Base-by-base conservation (phyloP, 768 basidiomycete species). In the Psilocybe tampanensis region DNA sequence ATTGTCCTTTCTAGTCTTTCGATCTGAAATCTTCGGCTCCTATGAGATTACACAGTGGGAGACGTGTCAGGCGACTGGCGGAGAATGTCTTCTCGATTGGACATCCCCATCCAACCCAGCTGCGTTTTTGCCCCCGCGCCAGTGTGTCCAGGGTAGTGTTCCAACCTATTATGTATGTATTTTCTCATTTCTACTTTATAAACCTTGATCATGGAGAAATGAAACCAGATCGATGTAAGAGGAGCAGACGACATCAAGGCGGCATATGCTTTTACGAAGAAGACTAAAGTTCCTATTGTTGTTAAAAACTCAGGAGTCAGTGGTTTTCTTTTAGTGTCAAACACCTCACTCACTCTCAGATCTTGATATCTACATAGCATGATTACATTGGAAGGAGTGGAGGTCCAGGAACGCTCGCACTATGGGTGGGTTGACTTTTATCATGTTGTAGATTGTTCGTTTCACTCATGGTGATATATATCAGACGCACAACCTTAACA, bases 251-350 rank as follows among this genome's bases (percentile, higher is more conserved):
- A 84, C 54, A 76, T 83, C 1, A 60, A 64, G 9, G 74, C 76
- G 1, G 80, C 80, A 0, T 80, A 79, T 41, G 64, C 58, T 17
- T 84, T 82, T 58, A 68, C 75, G 2, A 73, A 69, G 57, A 57
- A 61, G 44, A 74, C 74, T 2, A 60, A 65, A 9, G 66, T 80
- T 18, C 77, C 78, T 3, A 60, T 84, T n/a, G 75, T 76, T 13
- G 70, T 84, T 19, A 80, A 81, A 62, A 84, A 83, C 58, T 80
- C 81, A 17, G 82, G 82, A 36, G 80, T 81, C n/a, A 19, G 56
- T 26, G 19, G 1, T 17, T 23, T 9, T 3, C 21, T 15, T 26
- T 15, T 18, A 26, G n/a, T 19, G 42, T 12, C 2, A 4, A 24
- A 17, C 22, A 43, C n/a, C 23, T 15, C 1, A 4, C 18, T 22